Base-by-base conservation (phyloP, 306 rosid genomes). In the Castanea mollissima region DNA sequence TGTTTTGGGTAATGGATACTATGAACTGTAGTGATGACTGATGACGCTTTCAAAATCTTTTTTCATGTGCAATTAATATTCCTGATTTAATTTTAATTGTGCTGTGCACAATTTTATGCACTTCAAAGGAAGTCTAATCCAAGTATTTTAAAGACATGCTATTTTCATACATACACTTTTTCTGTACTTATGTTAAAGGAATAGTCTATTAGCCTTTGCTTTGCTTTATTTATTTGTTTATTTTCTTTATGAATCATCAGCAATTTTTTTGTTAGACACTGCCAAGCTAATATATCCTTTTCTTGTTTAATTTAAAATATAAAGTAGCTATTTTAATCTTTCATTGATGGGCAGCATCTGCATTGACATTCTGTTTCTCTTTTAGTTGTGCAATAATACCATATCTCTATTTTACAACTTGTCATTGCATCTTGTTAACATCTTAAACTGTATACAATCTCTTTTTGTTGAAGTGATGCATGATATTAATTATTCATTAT, bases 1-100 rank as follows among this genome's bases (percentile, higher is more conserved):
- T 82, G 73, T 59, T 78, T 76, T 82, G 29, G 74, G 62, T 41
- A 60, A n/a, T 31, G 35, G 13, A n/a, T 46, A 31, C 57, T 81
- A 65, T 15, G 55, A 31, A 74, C 21, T 51, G 71, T 76, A 74
- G 35, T 76, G 67, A 32, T 34, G 16, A 74, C 46, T 73, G 67
- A 32, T 34, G 16, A 21, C 34, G n/a, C 14, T 67, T 16, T 2
- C 35, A 67, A 34, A 67, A 67, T 19, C 21, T 67, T 67, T 19
- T 67, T 34, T 31, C 20, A 34, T 67, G 25, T 34, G 51, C 35
- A 19, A 6, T 19, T 35, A 9, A 59, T 11, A 6, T 29, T 23
- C 35, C 51, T 9, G 7, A 3, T n/a, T 34, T 32, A 65, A 32
- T 32, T 27, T 5, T 63, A 29, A 1, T 34, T 34, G 23, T 65